Conservation (phyloP, 805 yeast genomes). For the Ogataea sp. region DNA sequence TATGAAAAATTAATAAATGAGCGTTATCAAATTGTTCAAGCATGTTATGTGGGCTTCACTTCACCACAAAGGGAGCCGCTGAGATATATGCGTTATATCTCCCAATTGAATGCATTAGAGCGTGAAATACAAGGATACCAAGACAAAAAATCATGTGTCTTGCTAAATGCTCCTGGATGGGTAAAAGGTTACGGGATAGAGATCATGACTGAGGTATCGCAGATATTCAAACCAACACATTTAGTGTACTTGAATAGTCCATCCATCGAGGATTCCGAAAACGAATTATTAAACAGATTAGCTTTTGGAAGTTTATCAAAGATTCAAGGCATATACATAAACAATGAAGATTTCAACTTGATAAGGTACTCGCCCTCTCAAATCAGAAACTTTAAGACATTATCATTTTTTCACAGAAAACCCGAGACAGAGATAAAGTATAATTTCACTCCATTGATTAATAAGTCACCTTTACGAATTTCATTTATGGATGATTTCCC, state of each 20-base stretch:
- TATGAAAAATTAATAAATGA: neutral
- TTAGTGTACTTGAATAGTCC: slow-evolving; percentile 42
- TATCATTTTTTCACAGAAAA: slow-evolving; percentile 37
- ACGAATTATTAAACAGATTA: slow-evolving; percentile 21
- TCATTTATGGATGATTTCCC: slow-evolving; percentile 23
- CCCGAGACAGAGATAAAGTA: slow-evolving; percentile 14
- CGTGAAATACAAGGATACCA: slow-evolving; percentile 4
- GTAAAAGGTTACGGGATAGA: slow-evolving; percentile 78
- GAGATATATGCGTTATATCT: slow-evolving; percentile 38
- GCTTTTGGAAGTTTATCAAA: slow-evolving; percentile 16
- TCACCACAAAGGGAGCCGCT: slow-evolving; percentile 64
- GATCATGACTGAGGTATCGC: slow-evolving; percentile 42
- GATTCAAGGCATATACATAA: slow-evolving; percentile 27
- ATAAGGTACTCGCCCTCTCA: slow-evolving; percentile 41
- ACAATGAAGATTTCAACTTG: slow-evolving; percentile 5
- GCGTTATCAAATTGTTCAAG: neutral
- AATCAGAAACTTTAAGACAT: slow-evolving; percentile 39
- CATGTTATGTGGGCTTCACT: slow-evolving; percentile 48
- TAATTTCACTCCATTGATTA: slow-evolving; percentile 36
- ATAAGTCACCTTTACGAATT: slow-evolving; percentile 30
- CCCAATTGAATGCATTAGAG: slow-evolving; percentile 27
- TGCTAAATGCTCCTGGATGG: slow-evolving; percentile 88
- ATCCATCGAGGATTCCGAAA: slow-evolving; percentile 24
- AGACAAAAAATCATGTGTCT: slow-evolving; percentile 29
- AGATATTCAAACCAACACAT: slow-evolving; percentile 42